phyloP scores from a whole-genome alignment of 805 yeast genomes.

The Schizosaccharomyces pombe region DNA sequence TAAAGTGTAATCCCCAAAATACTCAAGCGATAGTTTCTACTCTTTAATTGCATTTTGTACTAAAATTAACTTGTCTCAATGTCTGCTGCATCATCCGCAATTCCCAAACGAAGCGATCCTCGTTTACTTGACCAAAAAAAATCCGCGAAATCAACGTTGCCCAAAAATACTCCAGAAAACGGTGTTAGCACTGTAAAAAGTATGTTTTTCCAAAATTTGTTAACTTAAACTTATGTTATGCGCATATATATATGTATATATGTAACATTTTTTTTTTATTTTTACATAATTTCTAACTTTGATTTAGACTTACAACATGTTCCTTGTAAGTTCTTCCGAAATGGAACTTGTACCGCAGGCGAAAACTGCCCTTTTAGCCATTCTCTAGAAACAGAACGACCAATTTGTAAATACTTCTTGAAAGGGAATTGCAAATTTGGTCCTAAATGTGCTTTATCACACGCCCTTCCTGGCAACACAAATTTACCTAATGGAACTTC shows the following conservation, averaged over 20 bases:
- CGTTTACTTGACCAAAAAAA: background rate
- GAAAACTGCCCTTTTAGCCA: slow-evolving; percentile 79
- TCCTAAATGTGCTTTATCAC: slow-evolving; percentile 79
- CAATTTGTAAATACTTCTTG: slow-evolving; percentile 77
- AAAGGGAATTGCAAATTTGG: slow-evolving; percentile 97
- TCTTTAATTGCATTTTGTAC: too few relatives aligned
- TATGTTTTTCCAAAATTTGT: too few relatives aligned
- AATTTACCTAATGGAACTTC: too few relatives aligned
- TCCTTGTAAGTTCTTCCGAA: slow-evolving; percentile 81
- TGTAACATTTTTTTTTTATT: too few relatives aligned
- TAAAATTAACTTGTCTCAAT: background rate
- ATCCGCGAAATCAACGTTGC: background rate
- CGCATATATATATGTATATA: too few relatives aligned
- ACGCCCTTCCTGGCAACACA: slow-evolving; percentile 43
- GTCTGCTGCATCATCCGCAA: background rate
- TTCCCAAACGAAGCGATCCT: background rate
- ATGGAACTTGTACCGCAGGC: slow-evolving; percentile 95
- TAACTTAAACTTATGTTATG: too few relatives aligned
- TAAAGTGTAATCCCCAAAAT: too few relatives aligned
- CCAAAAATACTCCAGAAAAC: background rate
- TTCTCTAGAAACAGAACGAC: slow-evolving; percentile 28
- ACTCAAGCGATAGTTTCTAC: too few relatives aligned
- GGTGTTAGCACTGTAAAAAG: background rate
- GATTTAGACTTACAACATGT: slow-evolving; percentile 44
- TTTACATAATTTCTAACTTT: background rate